Percentiles rank a stretch among this genome's conserved stretches.
phyloP scores from a whole-genome alignment of 2,329 filamentous ascomycete genomes.

The Fusarium sp. region DNA sequence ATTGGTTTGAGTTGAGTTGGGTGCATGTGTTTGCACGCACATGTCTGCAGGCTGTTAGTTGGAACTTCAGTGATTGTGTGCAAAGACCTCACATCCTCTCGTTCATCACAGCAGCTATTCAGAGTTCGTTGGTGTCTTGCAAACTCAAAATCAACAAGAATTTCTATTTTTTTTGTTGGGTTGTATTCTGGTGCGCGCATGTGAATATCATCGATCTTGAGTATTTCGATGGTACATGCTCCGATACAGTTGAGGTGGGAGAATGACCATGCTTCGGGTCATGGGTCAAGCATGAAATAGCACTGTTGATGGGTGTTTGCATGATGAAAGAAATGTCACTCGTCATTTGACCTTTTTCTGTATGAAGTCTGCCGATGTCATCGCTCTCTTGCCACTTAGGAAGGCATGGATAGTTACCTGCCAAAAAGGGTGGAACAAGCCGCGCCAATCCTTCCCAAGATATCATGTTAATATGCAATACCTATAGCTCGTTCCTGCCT shows the following conservation, averaged over 20 bases:
- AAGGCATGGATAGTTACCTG: neutral
- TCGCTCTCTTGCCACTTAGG: neutral
- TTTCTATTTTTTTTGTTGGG: too few relatives aligned
- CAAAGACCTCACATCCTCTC: neutral
- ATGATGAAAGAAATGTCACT: neutral
- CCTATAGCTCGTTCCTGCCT: neutral
- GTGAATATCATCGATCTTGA: neutral
- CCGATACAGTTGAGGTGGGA: neutral
- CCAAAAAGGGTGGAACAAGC: neutral
- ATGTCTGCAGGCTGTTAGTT: neutral
- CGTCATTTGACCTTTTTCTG: neutral
- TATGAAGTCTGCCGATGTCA: neutral
- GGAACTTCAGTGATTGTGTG: too few relatives aligned
- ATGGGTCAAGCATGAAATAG: neutral
- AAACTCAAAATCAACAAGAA: too few relatives aligned
- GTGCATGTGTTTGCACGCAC: neutral
- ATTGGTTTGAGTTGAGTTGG: slow-evolving; percentile 4
- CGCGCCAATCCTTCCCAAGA: neutral
- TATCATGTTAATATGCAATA: neutral
- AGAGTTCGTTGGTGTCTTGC: neutral
- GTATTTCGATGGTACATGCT: neutral
- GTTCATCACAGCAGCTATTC: too few relatives aligned
- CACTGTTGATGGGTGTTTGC: neutral
- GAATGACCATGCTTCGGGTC: neutral
- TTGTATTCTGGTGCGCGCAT: neutral